Evolutionary conservation across 495 filamentous ascomycete species (phyloP).

Genomic region (Penicillium nucicola): DNA sequence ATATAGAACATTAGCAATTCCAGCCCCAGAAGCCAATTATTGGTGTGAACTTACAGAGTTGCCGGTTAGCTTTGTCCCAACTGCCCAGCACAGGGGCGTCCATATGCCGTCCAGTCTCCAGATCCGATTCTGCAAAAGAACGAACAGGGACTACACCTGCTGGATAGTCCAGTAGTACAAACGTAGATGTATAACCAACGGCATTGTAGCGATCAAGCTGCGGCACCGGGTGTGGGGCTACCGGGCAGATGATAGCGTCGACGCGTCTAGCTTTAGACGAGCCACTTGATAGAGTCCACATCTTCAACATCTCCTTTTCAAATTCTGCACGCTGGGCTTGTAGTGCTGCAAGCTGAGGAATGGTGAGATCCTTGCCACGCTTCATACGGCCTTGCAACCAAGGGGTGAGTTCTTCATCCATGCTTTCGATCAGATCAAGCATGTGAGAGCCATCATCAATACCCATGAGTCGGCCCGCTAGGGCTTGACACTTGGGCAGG

Average conservation of each 20-base stretch:
- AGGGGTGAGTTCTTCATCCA: slow-evolving; percentile 54
- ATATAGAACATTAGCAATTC: slow-evolving; percentile 2
- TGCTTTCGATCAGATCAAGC: slow-evolving; percentile 52
- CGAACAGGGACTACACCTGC: slow-evolving; percentile 58
- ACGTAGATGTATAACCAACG: slow-evolving; percentile 58
- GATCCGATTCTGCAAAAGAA: slow-evolving; percentile 44
- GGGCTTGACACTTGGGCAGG: slow-evolving; percentile 48
- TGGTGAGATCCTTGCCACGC: slow-evolving; percentile 35
- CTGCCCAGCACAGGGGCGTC: slow-evolving; percentile 37
- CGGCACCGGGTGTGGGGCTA: slow-evolving; percentile 62
- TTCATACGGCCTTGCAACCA: slow-evolving; percentile 53
- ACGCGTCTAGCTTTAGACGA: slow-evolving; percentile 29
- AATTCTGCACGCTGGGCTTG: slow-evolving; percentile 49
- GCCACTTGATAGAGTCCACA: slow-evolving; percentile 42
- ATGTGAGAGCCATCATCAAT: slow-evolving; percentile 52
- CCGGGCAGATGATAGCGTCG: slow-evolving; percentile 54
- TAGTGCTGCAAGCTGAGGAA: slow-evolving; percentile 45
- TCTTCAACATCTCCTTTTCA: slow-evolving; percentile 51
- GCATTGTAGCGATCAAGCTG: slow-evolving; percentile 61
- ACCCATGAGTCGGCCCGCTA: slow-evolving; percentile 56
- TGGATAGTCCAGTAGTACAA: slow-evolving; percentile 60
- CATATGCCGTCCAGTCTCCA: slow-evolving; percentile 45
- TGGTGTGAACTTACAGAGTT: slow-evolving; percentile 51
- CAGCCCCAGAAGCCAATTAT: not conserved
- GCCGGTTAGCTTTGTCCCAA: slow-evolving; percentile 62